Base-by-base conservation (phyloP, 139 green algal genomes). In the Asterochloris sp. region DNA sequence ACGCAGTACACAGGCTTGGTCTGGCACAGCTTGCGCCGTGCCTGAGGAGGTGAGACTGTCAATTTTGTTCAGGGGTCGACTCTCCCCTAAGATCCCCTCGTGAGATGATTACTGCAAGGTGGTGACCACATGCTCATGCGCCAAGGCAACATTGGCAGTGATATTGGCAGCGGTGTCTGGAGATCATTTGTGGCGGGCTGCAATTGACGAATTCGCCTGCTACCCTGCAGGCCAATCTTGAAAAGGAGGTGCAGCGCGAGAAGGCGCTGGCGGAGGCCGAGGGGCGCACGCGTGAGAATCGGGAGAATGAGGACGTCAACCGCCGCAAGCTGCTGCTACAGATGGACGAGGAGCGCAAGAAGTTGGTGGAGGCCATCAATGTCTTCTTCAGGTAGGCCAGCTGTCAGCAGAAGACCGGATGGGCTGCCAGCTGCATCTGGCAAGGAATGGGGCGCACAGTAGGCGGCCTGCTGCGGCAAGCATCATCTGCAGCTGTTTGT, bases 241-340 rank as follows among this genome's bases (percentile, higher is more conserved):
- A 97, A 73, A 95, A 95, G 82, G 78, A 92, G 79, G 85, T 98
- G 11, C 92, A 98, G 87, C 87, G 92, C 21, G 94, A 98, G 82
- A 94, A 91, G 82, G 94, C 94, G 11, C 86, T 98, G 69, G 95
- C 95, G 27, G 97, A 99, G 87, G 97, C 96, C 13, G 95, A 99
- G 88, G 97, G 94, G 11, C 87, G 96, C 62, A 93, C 93, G 54
- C 88, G 91, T 80, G 97, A 99, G 89, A 88, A 90, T 23, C 88
- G 96, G 2, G 89, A 94, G 82, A 99, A 98, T 85, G 96, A 98
- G 87, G 97, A 99, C 87, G 90, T 99, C 64, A 97, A 98, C 91
- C 84, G 95, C 13, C 84, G 88, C 63, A 84, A 91, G 84, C 83
- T 94, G 80, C 60, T 87, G 73, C 74, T 91, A 38, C 89, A 91